phyloP scores from a whole-genome alignment of 129 eudicot genomes.

The Escallonia rubra region DNA sequence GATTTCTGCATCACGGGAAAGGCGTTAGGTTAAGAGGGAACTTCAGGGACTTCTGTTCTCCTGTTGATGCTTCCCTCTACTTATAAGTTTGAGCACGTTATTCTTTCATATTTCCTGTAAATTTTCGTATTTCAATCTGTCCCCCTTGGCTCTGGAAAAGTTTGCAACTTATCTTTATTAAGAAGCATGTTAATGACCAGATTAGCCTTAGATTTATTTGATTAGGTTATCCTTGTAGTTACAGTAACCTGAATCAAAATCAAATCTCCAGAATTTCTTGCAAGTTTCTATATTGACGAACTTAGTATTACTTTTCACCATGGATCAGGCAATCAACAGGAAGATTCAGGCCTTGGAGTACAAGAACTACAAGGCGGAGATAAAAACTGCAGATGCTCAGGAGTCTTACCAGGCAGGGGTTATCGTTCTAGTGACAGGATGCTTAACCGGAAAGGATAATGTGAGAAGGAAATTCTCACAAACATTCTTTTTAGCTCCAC shows the following conservation, averaged over 20 bases:
- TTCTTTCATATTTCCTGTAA: too few relatives aligned
- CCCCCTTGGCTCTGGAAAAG: neutral
- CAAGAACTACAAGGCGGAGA: conserved; percentile 79
- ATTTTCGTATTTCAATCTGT: too few relatives aligned
- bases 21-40: too few relatives aligned
- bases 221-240: neutral
- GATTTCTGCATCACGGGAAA: too few relatives aligned
- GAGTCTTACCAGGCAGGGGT: conserved; percentile 64
- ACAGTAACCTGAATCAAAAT: neutral
- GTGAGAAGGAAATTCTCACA: conserved; percentile 63
- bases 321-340: conserved; percentile 60
- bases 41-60: too few relatives aligned
- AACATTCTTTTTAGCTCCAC: conserved; percentile 85
- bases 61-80: too few relatives aligned
- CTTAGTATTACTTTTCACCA: neutral
- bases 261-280: neutral
- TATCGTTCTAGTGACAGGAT: conserved; percentile 74
- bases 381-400: conserved; percentile 85
- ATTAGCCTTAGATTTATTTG: neutral
- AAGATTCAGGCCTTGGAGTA: conserved; percentile 61
- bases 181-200: neutral
- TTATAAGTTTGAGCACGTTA: too few relatives aligned
- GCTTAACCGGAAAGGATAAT: conserved; percentile 75
- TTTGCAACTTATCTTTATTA: neutral
- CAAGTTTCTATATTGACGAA: neutral